Base-by-base conservation (phyloP, 2,329 filamentous ascomycete genomes). In the Arthrobotrys sphaeroides region DNA sequence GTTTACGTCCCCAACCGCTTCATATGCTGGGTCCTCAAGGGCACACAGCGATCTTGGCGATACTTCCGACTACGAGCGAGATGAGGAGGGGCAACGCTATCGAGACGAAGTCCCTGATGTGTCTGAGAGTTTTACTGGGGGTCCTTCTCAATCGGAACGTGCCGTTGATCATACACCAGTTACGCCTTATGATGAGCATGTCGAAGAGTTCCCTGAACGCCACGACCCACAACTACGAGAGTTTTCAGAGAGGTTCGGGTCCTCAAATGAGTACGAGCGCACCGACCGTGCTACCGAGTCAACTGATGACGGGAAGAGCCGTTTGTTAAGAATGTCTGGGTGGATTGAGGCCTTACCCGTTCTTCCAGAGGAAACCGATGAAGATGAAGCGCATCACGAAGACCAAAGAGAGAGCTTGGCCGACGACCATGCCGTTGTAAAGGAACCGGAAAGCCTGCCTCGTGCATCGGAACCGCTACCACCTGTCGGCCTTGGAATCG, bases 281-380 rank as follows among this genome's bases (percentile, higher is more conserved):
- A 18, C 28, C 5, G 40, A 55, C 7, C 7, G 26, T 28, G 16
- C 36, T 13, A 5, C 45, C 38, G 72, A 51, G 47, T 51, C 45
- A 51, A 7, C 59, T 18, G 57, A 57, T 9, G 57, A 75, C 9
- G 26, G 28, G 18, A 38, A 59, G 6, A 69, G 49, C 59, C 72
- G 31, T 43, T 33, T 75, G 40, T 49, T 60, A 2, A 69, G 47
- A 60, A 49, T 60, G 64, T 75, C 72, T 36, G 72, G 72, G 20
- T 64, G 72, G 72, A 49, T 75, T 31, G 49, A 75, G n/a, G 72
- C 72, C n/a, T 53, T 75, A 24, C 72, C 72, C 22, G 45, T 74
- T 6, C 31, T 75, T 3, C 24, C 51, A 9, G 59, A 62, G 31
- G 65, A 60, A 60, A 20, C 36, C n/a, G 64, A 68, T 3, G 72